phyloP scores from a whole-genome alignment of 768 basidiomycete species.

The Amanita muscaria region DNA sequence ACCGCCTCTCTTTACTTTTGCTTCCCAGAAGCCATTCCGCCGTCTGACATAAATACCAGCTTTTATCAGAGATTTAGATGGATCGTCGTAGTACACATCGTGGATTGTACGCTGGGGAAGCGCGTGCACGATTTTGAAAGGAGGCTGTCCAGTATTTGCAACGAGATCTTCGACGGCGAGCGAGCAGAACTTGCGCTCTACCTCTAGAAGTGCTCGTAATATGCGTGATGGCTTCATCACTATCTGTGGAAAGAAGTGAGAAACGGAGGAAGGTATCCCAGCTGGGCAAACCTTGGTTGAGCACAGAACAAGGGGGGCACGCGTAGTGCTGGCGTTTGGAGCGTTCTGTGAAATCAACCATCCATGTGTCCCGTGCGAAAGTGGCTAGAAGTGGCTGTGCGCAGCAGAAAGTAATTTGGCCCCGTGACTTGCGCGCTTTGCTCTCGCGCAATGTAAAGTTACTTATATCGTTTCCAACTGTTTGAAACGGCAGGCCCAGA shows the following conservation, averaged over 20 bases:
- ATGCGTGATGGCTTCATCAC: constrained; percentile 3
- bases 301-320: no score
- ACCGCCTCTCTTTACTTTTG: constrained; percentile 5
- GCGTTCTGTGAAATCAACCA: no score
- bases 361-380: no score
- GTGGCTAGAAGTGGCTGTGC: no score
- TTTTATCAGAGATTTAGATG: constrained; percentile 3
- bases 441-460: no score
- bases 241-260: constrained; percentile 1
- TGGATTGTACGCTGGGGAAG: constrained; percentile 1
- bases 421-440: neutral
- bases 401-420: neutral
- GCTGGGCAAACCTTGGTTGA: constrained; percentile 1
- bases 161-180: constrained; percentile 4
- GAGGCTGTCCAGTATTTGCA: constrained; percentile 3
- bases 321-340: no score
- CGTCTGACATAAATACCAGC: constrained; percentile 6
- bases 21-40: constrained; percentile 1
- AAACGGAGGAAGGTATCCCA: neutral
- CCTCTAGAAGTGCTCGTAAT: constrained; percentile 3
- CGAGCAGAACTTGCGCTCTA: constrained; percentile 5
- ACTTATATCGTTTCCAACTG: no score
- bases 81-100: constrained; percentile 3
- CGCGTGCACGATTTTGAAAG: constrained; percentile 2
- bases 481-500: no score